These are phyloP conservation scores for Metarhizium humberi DNA, from an alignment of 2,329 filamentous ascomycete genomes.

Conservation along the genomic window DNA sequence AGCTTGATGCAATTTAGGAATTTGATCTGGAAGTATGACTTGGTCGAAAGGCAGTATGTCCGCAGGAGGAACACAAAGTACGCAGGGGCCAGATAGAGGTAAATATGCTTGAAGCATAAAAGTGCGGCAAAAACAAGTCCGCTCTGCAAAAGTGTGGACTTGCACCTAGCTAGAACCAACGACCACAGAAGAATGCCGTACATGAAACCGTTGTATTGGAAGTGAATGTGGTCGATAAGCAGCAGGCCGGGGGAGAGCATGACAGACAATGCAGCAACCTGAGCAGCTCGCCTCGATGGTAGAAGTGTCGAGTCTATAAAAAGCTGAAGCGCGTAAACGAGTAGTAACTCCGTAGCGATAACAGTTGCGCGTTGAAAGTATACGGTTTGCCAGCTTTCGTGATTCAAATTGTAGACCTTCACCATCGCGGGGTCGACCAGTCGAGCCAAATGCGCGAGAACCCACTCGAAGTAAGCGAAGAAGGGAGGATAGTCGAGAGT, in stretches of 20 bases:
- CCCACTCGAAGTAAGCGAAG: slow-evolving; percentile 96
- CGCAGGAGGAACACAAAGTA: slow-evolving; percentile 94
- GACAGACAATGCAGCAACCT: slow-evolving; percentile 81
- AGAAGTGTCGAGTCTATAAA: slow-evolving; percentile 65
- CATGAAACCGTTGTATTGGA: slow-evolving; percentile 97
- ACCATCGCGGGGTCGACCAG: slow-evolving; percentile 77
- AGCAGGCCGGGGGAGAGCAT: slow-evolving; percentile 85
- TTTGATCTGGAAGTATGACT: slow-evolving; percentile 65
- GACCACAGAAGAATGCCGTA: slow-evolving; percentile 87
- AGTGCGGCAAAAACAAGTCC: slow-evolving; percentile 77
- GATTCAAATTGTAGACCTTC: slow-evolving; percentile 66
- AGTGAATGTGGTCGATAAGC: slow-evolving; percentile 97
- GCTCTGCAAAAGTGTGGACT: slow-evolving; percentile 65
- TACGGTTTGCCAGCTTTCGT: slow-evolving; percentile 87
- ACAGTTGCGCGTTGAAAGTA: slow-evolving; percentile 92
- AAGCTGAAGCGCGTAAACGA: slow-evolving; percentile 74
- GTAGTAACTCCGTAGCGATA: slow-evolving; percentile 71
- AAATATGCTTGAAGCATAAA: slow-evolving; percentile 95
- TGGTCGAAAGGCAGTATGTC: slow-evolving; percentile 73
- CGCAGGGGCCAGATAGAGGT: slow-evolving; percentile 89
- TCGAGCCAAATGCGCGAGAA: slow-evolving; percentile 70
- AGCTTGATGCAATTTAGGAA: slow-evolving; percentile 78
- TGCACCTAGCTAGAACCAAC: slow-evolving; percentile 69
- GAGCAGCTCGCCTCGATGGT: slow-evolving; percentile 62
- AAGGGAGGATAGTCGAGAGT: slow-evolving; percentile 98